These are phyloP conservation scores for Populus pruinosa DNA, from an alignment of 345 rosid genomes.

Conservation along the genomic window DNA sequence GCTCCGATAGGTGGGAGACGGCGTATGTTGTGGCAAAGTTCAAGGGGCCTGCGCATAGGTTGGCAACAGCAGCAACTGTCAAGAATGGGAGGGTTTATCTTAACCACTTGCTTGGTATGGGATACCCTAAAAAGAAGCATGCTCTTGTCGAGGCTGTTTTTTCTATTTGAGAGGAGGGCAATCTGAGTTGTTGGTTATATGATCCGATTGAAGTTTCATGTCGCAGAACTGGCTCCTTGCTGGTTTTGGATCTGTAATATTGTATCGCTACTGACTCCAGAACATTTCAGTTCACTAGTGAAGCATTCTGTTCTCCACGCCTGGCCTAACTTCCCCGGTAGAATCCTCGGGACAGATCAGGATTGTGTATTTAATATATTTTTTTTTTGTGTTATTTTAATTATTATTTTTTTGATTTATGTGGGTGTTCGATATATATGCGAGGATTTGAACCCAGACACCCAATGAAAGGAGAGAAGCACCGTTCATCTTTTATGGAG, in stretches of 20 bases:
- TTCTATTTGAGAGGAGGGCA: constrained; percentile 9
- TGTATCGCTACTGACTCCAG: background rate
- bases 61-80: constrained; percentile 77
- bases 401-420: no score
- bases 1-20: constrained; percentile 78
- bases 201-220: background rate
- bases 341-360: no score
- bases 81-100: constrained; percentile 79
- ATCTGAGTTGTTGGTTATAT: background rate
- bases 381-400: no score
- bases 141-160: constrained; percentile 75
- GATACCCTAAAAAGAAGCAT: constrained; percentile 80
- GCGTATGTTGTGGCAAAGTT: constrained; percentile 62
- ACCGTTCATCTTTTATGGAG: no score
- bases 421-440: no score
- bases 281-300: no score
- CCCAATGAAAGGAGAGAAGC: no score
- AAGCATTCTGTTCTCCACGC: no score
- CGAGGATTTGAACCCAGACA: no score
- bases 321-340: no score
- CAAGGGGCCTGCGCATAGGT: constrained; percentile 61
- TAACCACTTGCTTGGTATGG: constrained; percentile 70
- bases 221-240: background rate
- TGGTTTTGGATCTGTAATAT: background rate
- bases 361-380: no score